Base-by-base conservation (phyloP, 345 rosid genomes). In the Eucalyptus shirleyi region DNA sequence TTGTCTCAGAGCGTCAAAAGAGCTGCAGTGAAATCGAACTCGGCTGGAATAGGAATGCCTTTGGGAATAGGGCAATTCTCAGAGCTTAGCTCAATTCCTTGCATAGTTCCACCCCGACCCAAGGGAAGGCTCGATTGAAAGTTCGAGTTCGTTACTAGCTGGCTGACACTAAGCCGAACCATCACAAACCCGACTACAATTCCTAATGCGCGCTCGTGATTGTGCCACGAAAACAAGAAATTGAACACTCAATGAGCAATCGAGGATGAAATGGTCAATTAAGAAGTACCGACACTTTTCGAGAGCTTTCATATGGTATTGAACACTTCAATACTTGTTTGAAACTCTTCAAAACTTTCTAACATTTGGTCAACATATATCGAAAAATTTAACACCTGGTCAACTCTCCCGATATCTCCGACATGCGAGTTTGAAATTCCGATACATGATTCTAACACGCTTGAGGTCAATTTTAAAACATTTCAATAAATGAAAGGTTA, bases 301-400 rank as follows among this genome's bases (percentile, higher is more conserved):
- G 59, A 21, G 26, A 19, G 11, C 5, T 53, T 53, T 21, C 1
- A 3, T 53, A 2, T 53, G 1, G 11, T 53, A 2, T 53, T 4
- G 2, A 2, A 21, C 10, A 8, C 59, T 53, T 21, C 1, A 0
- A 21, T 53, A 21, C 2, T 0, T 21, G 23, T 53, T 11, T 0
- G 1, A 53, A 0, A 21, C 1, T 53, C 26, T 53, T 53, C 5
- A 4, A 53, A 3, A 53, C 26, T 53, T 53, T 8, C 9, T 1
- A 21, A 53, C 1, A 53, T 3, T 21, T 0, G 10, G 24, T 53
- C 56, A 21, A 53, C 5, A 19, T 53, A 2, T 53, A 53, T 53
- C 0, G 56, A 53, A 53, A 53, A 53, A 53, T 53, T 2, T 53
- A 7, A 53, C 56, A 19, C 10, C 4, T 53, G 0, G 4, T 53